A percentile compares a stretch with the other conserved stretches of the same genome.
Evolutionary conservation across 164 flowering plant species (phyloP).

Genomic region (Warburgia ugandensis): DNA sequence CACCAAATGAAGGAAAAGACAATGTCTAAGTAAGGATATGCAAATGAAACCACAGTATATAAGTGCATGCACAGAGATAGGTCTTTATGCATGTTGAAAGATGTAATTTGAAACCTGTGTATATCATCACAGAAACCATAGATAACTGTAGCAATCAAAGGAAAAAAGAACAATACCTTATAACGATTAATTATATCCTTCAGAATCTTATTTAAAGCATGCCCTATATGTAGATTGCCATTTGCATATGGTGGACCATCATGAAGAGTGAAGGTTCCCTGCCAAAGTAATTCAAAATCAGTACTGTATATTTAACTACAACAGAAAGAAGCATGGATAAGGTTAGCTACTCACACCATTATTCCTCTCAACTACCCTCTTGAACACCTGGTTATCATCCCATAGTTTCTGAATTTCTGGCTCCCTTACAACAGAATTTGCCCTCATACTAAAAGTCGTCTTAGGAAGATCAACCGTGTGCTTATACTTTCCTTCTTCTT

Average conservation of each 20-base stretch:
- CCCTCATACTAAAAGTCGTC: slow-evolving; percentile 87
- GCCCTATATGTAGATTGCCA: slow-evolving; percentile 96
- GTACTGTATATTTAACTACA: slow-evolving; percentile 1
- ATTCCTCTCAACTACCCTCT: slow-evolving; percentile 60
- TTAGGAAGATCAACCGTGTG: slow-evolving; percentile 91
- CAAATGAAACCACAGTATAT: no score
- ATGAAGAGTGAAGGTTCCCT: slow-evolving; percentile 84
- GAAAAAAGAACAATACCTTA: slow-evolving; percentile 43
- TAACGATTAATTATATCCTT: slow-evolving; percentile 95
- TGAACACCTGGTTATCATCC: slow-evolving; percentile 83
- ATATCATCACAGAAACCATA: no score
- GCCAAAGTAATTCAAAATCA: slow-evolving; percentile 19
- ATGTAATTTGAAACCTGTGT: no score
- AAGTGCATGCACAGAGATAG: no score
- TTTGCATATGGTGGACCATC: slow-evolving; percentile 99
- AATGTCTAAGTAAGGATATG: no score
- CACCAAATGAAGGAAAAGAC: no score
- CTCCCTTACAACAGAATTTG: slow-evolving; percentile 77
- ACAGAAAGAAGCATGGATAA: slow-evolving; percentile 6
- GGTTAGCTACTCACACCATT: slow-evolving; percentile 53
- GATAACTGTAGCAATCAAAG: not conserved
- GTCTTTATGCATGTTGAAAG: no score
- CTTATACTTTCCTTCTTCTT: slow-evolving; percentile 84
- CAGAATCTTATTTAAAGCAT: slow-evolving; percentile 94
- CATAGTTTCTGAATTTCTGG: slow-evolving; percentile 95